A percentile compares a stretch with the other conserved stretches of the same genome.
These are phyloP conservation scores for Baudoinia panamericana DNA, from an alignment of 495 filamentous ascomycete species.

Conservation along the genomic window DNA sequence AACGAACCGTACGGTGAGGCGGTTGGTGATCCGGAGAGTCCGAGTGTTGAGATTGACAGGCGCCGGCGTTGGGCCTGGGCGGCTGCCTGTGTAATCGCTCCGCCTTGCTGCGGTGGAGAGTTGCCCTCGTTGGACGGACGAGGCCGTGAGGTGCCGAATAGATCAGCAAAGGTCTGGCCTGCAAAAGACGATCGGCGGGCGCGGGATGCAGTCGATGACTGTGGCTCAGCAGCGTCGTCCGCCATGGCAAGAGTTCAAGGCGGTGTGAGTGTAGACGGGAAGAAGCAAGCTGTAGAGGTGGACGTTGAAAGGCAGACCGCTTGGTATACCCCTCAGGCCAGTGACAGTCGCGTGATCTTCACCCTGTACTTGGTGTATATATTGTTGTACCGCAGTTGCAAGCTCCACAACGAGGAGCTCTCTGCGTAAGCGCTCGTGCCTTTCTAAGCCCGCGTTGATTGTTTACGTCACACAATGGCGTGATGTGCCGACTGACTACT, in stretches of 20 bases:
- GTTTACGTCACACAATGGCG: too few relatives aligned
- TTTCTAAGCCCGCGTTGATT: too few relatives aligned
- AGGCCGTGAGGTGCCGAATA: slow-evolving; percentile 22
- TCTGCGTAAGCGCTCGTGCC: too few relatives aligned
- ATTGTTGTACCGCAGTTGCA: slow-evolving; percentile 3
- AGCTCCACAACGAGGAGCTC: too few relatives aligned
- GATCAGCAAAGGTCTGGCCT: slow-evolving; percentile 28
- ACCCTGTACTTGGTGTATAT: slow-evolving; percentile 1
- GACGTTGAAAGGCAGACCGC: neutral
- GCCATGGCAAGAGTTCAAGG: slow-evolving; percentile 17
- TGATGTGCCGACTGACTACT: too few relatives aligned
- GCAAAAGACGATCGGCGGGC: slow-evolving; percentile 29
- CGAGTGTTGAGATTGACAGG: slow-evolving; percentile 75
- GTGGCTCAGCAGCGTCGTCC: slow-evolving; percentile 22
- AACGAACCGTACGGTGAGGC: slow-evolving; percentile 41
- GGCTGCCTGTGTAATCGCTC: slow-evolving; percentile 53
- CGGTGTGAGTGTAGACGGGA: neutral
- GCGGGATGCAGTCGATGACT: slow-evolving; percentile 17
- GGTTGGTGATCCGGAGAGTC: slow-evolving; percentile 65
- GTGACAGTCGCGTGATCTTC: slow-evolving; percentile 5
- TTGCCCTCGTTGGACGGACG: slow-evolving; percentile 2
- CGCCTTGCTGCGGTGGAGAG: slow-evolving; percentile 33
- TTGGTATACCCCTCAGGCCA: neutral
- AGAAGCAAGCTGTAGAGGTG: neutral
- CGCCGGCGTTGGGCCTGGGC: slow-evolving; percentile 59